Base-by-base conservation (phyloP, 2,329 filamentous ascomycete species). In the Monilinia vaccinii-corymbosi region DNA sequence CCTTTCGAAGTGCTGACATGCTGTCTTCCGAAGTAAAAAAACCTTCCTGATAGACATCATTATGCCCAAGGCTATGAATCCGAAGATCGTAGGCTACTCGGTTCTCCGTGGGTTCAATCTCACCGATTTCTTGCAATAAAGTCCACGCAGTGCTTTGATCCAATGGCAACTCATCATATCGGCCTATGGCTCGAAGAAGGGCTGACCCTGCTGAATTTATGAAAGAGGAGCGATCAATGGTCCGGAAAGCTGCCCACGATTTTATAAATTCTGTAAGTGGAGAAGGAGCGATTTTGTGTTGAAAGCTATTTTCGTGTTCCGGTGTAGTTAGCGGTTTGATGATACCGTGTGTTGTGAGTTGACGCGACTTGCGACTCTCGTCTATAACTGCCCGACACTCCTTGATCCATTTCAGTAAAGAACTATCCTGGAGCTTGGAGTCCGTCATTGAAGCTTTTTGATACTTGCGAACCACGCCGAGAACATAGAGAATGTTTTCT, bases 101-200 rank as follows among this genome's bases (percentile, higher is more conserved):
- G 51, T 89, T 82, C 66, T 91, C 87, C 80, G 86, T 89, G 0
- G 88, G 86, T 9, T 81, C 75, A 46, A 91, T 79, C 57, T 84
- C 82, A 13, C 88, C 88, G 45, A 92, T 77, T 70, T 94, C 89
- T 68, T 92, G 87, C 34, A 94, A 73, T 64, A 92, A 90, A 1
- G 82, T 79, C 78, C 82, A 85, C 40, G 80, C 80, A 5, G 77
- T 75, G 45, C 71, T 69, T 16, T 74, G 70, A 28, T 77, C 75
- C 42, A 84, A 74, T 53, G 72, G 71, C 51, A 79, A 56, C 18
- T 63, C 58, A 8, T 81, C 75, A 68, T 93, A 93, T 58, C 85
- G 75, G 1, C 77, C 79, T 0, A 84, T 74, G 10, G 81, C 79
- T 23, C 83, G 81, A 42, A 94, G 71, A 40, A 94, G 78, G 14